A percentile compares a stretch with the other conserved stretches of the same genome.
phyloP scores from a whole-genome alignment of 306 rosid genomes.

The Quercus wislizeni region DNA sequence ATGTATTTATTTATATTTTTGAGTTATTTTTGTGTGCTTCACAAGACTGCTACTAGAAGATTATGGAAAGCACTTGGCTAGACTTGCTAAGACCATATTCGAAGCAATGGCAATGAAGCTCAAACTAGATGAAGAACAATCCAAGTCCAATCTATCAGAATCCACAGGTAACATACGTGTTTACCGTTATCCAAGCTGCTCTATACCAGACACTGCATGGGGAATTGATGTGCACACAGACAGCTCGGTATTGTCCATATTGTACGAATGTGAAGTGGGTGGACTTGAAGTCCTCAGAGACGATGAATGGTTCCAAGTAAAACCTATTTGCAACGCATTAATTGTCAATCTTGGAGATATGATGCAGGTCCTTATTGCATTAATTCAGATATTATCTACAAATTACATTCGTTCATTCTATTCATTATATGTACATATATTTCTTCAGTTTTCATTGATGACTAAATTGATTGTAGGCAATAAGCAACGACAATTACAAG shows the following conservation, averaged over 20 bases:
- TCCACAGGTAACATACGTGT: slow-evolving; percentile 52
- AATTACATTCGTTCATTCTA: not conserved
- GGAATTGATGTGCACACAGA: slow-evolving; percentile 71
- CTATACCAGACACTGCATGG: slow-evolving; percentile 27
- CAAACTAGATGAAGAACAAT: slow-evolving; percentile 18
- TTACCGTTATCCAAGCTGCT: slow-evolving; percentile 54
- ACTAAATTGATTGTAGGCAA: slow-evolving; percentile 38
- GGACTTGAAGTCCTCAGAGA: slow-evolving; percentile 64
- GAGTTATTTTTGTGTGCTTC: not conserved
- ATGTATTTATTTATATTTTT: too few relatives aligned
- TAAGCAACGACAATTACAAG: slow-evolving; percentile 56
- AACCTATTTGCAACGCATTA: slow-evolving; percentile 48
- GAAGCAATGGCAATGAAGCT: slow-evolving; percentile 46
- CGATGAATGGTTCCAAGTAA: slow-evolving; percentile 45
- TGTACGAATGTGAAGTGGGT: slow-evolving; percentile 45
- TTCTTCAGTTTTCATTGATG: not conserved
- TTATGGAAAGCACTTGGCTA: slow-evolving; percentile 45
- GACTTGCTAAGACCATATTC: slow-evolving; percentile 41
- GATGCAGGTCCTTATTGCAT: slow-evolving; percentile 48
- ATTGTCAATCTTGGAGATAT: slow-evolving; percentile 62
- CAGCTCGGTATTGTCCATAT: slow-evolving; percentile 54
- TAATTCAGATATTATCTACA: not conserved
- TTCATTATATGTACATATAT: not conserved
- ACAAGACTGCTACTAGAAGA: slow-evolving; percentile 48
- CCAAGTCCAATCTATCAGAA: slow-evolving; percentile 34